These are phyloP conservation scores for Hypocreales sp. DNA, from an alignment of 2,329 filamentous ascomycete species.

Conservation along the genomic window DNA sequence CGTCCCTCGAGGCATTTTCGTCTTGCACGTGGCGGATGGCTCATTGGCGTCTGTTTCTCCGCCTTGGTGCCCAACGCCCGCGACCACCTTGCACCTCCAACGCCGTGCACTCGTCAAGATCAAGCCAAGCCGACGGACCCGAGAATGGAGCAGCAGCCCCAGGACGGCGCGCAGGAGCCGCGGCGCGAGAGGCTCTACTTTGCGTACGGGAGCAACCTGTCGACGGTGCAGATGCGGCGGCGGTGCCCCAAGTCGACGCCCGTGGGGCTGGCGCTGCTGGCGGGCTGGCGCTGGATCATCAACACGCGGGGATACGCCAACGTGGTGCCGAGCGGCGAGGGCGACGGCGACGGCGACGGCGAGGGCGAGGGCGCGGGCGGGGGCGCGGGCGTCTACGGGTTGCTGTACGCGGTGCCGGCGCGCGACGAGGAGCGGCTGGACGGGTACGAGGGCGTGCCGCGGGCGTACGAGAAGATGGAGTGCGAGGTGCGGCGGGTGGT, in stretches of 20 bases:
- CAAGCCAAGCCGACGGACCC: too few species aligned
- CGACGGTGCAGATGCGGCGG: conserved; percentile 44
- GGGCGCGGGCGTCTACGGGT: conserved; percentile 34
- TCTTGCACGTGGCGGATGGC: too few species aligned
- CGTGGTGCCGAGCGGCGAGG: conserved; percentile 25
- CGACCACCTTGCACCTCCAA: too few species aligned
- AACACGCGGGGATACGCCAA: conserved; percentile 54
- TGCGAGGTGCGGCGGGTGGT: conserved; percentile 16
- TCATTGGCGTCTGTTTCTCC: too few species aligned
- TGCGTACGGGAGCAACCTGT: conserved; percentile 58
- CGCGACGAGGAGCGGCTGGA: conserved; percentile 38
- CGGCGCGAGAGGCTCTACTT: conserved; percentile 39
- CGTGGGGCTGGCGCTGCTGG: conserved; percentile 40
- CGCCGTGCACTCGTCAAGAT: too few species aligned
- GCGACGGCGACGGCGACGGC: too few species aligned
- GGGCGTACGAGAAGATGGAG: conserved; percentile 39
- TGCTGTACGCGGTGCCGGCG: conserved; percentile 35
- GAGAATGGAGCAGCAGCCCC: conserved; percentile 18
- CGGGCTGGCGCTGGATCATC: conserved; percentile 49
- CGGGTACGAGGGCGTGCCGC: conserved; percentile 44
- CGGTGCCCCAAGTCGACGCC: conserved; percentile 44
- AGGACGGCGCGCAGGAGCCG: conserved; percentile 19
- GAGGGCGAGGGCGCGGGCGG: not conserved
- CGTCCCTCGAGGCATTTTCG: too few species aligned
- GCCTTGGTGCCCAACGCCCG: too few species aligned